Evolutionary conservation across 2,329 filamentous ascomycete species (phyloP).

Genomic region (Ophiostoma ulmi): DNA sequence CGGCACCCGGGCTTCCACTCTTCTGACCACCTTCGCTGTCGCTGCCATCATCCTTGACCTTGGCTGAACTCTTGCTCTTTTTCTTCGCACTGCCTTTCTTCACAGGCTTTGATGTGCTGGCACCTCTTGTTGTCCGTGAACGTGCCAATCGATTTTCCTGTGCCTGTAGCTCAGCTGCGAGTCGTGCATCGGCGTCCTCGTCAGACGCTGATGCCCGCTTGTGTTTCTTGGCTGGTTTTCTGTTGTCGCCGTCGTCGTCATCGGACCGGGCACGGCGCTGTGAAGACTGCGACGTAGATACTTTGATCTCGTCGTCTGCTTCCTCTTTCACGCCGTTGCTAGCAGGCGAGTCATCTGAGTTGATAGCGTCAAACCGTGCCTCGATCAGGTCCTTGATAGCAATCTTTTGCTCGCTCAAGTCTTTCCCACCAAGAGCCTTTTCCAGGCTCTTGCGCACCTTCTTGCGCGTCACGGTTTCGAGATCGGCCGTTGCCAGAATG

Average conservation of each 20-base stretch:
- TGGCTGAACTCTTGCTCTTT: slow-evolving; percentile 38
- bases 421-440: slow-evolving; percentile 50
- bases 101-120: slow-evolving; percentile 49
- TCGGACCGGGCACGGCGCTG: slow-evolving; percentile 31
- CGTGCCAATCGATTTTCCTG: slow-evolving; percentile 72
- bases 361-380: slow-evolving; percentile 67
- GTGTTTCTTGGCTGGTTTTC: slow-evolving; percentile 53
- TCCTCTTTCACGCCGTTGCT: slow-evolving; percentile 23
- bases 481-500: slow-evolving; percentile 54
- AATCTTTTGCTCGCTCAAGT: slow-evolving; percentile 57
- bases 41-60: slow-evolving; percentile 59
- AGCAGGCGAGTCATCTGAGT: slow-evolving; percentile 28
- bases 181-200: slow-evolving; percentile 75
- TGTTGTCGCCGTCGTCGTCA: slow-evolving; percentile 39
- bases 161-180: slow-evolving; percentile 83
- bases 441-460: slow-evolving; percentile 56
- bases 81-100: slow-evolving; percentile 52
- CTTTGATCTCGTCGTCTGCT: slow-evolving; percentile 19
- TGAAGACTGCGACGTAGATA: slow-evolving; percentile 29
- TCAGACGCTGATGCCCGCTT: slow-evolving; percentile 52
- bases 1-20: slow-evolving; percentile 38
- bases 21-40: slow-evolving; percentile 61
- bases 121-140: slow-evolving; percentile 71
- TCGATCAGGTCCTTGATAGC: slow-evolving; percentile 69
- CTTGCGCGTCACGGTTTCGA: slow-evolving; percentile 60